Base-by-base conservation (phyloP, 2,329 filamentous ascomycete species). In the Fusarium sublunatum region DNA sequence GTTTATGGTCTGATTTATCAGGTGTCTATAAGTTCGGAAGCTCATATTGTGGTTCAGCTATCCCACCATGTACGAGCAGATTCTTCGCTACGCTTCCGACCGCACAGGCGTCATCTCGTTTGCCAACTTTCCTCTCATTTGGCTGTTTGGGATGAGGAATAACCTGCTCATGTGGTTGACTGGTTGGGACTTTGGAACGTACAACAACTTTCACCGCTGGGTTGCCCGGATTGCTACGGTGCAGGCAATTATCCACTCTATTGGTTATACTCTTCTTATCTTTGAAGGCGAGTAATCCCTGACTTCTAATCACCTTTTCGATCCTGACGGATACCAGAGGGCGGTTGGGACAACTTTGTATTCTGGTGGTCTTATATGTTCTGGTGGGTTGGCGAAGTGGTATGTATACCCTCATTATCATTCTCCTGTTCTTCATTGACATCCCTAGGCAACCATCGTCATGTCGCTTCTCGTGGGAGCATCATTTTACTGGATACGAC, bases 171-270 rank as follows among this genome's bases (percentile, higher is more conserved):
- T 90, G 51, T 89, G 86, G 86, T 70, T 87, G 1, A 91, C 89
- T 0, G 88, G 88, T 0, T 91, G 88, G 88, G 86, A 85, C 10
- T 90, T 88, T 70, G 81, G 82, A 2, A 87, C 86, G 0, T 91
- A 86, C 68, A 91, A 86, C 64, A 81, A 86, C 36, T 90, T 90
- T 48, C 89, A 91, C 72, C 84, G 88, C 0, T 88, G 87, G 80
- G 79, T 88, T 4, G 88, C 89, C 0, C 79, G 88, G 15, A 79
- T 89, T 3, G 81, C 86, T 6, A 88, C 87, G 0, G 53, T 87
- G 0, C 82, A 90, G 63, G 88, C 86, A 2, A 78, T 90, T 2
- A 72, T 88, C 0, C 89, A 91, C 67, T 88, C 87, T 0, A 54
- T 88, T 2, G 82, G 83, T 0, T 91, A 89, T 58, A 81, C 84